Percentiles rank a stretch among this genome's conserved stretches.
phyloP scores from a whole-genome alignment of 129 eudicot species.

The Ambrosia trifida region DNA sequence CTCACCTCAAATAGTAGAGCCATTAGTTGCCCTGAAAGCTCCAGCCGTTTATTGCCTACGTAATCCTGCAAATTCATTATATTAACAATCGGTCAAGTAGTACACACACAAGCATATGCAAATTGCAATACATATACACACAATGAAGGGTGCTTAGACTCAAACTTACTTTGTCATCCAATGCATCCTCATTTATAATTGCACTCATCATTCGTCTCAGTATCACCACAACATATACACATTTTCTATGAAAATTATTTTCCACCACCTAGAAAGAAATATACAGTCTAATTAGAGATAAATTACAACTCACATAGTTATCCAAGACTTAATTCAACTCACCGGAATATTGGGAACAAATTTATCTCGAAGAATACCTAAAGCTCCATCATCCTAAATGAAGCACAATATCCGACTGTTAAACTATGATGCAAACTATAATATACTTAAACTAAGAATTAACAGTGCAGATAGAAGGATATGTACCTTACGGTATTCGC shows the following conservation, averaged over 20 bases:
- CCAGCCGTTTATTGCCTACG: constrained; percentile 91
- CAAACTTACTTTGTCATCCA: constrained; percentile 87
- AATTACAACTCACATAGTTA: neutral
- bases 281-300: constrained; percentile 8
- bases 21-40: constrained; percentile 81
- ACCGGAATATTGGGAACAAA: constrained; percentile 82
- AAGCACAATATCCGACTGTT: constrained; percentile 1
- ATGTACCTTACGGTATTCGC: constrained; percentile 25
- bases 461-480: neutral
- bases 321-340: constrained; percentile 33
- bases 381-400: constrained; percentile 73
- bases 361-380: constrained; percentile 64
- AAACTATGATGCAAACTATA: constrained; percentile 12
- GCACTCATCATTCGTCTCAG: constrained; percentile 97
- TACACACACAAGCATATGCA: neutral
- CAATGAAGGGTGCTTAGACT: constrained; percentile 12
- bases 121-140: neutral
- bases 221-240: constrained; percentile 89
- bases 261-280: constrained; percentile 53
- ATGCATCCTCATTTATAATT: constrained; percentile 73
- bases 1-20: constrained; percentile 90
- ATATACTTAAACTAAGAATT: neutral
- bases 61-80: constrained; percentile 64
- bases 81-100: constrained; percentile 12
- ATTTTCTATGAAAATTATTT: constrained; percentile 71